Base-by-base conservation (phyloP, 1,139 yeast species). In the Protomyces gravidus region DNA sequence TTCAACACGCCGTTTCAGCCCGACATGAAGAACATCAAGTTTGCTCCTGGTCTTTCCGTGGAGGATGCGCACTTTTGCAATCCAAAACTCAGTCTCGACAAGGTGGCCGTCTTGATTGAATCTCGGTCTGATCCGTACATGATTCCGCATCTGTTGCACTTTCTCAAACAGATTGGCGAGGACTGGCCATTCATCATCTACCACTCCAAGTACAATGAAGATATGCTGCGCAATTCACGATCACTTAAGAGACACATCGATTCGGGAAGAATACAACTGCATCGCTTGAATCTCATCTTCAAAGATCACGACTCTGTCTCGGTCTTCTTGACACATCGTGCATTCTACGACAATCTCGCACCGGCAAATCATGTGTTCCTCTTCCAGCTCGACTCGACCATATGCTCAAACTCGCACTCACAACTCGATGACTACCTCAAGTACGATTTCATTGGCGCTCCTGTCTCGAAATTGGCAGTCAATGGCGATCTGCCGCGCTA, bases 101-200 rank as follows among this genome's bases (percentile, higher is more conserved):
- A 53, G 28, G 58, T 53, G 1, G 58, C 58, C 13, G 48, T 50
- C 28, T 36, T 53, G 51, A 27, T 45, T 6, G 58, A 53, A 32
- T 42, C 40, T n/a, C 46, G 58, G 30, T 21, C 26, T 5, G 51
- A 53, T 19, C 51, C 58, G 4, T 50, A 46, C 15, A 32, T 53
- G 26, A 45, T 53, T 28, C 58, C 58, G 17, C 32, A 23, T 15
- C n/a, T 53, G 13, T 11, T 53, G 27, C 51, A 53, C 58, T 40
- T 53, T 26, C 32, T 53, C 21, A 46, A 32, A n/a, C 36, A 30
- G 13, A 30, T 53, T 9, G 51, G 36, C 13, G 51, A 53, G 25
- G 58, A 53, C 21, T 53, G 58, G 58, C 51, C 58, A 21, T 53
- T 53, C 19, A 26, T 50, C 32, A 53, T 53, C 26, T 53, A 53